These are phyloP conservation scores for Oemleria cerasiformis DNA, from an alignment of 306 rosid genomes.

Conservation along the genomic window DNA sequence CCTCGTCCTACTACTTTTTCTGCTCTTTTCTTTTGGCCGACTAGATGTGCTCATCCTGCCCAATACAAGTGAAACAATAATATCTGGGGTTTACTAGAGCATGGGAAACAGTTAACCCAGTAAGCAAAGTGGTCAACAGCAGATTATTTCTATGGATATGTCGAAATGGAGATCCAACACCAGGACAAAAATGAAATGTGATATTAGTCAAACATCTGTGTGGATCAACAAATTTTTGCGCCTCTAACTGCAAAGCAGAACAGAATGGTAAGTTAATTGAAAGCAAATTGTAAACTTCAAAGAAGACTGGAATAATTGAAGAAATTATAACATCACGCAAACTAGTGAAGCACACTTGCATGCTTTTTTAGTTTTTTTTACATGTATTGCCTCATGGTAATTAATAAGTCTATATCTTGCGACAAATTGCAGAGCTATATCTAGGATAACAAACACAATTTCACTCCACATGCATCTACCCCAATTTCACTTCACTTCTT, in stretches of 20 bases:
- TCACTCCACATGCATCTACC: background rate
- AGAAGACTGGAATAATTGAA: background rate
- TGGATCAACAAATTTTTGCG: background rate
- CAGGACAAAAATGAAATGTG: constrained; percentile 13
- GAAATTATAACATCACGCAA: background rate
- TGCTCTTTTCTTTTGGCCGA: constrained; percentile 41
- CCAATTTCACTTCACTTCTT: background rate
- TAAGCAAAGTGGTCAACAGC: constrained; percentile 6
- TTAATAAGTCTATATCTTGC: background rate
- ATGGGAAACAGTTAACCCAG: constrained; percentile 11
- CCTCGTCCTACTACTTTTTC: constrained; percentile 21
- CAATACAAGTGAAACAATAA: constrained; percentile 19
- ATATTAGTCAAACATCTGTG: background rate
- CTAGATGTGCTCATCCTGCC: constrained; percentile 56
- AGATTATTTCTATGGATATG: background rate
- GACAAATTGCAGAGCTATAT: background rate
- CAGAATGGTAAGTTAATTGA: background rate
- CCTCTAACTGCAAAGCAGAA: background rate
- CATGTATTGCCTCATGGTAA: background rate
- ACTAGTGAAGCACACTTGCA: background rate
- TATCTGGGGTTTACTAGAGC: constrained; percentile 1
- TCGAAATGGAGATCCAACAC: constrained; percentile 22
- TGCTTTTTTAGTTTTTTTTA: background rate
- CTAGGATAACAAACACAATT: background rate
- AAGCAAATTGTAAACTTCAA: background rate